These are phyloP conservation scores for Tetradesmus lagerheimii DNA, from an alignment of 139 green algal genomes.

Conservation along the genomic window DNA sequence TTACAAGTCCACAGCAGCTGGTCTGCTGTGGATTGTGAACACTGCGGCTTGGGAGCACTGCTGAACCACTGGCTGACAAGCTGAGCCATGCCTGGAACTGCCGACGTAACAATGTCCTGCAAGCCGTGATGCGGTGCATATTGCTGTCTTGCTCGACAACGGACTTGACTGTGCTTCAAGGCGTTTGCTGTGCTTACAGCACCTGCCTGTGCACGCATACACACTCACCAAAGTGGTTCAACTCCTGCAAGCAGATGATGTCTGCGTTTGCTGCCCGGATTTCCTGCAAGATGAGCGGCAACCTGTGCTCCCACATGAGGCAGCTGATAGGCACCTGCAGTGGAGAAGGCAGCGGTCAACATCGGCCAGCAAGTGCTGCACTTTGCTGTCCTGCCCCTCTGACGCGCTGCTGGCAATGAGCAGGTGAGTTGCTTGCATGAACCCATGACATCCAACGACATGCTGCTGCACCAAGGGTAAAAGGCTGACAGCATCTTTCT, in stretches of 20 bases:
- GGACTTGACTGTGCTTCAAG: too few relatives aligned
- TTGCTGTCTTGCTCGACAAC: too few relatives aligned
- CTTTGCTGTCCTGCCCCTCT: background rate
- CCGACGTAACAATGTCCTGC: too few relatives aligned
- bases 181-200: too few relatives aligned
- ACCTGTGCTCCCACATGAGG: slow-evolving; percentile 63
- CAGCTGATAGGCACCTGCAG: slow-evolving; percentile 44
- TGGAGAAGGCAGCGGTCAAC: background rate
- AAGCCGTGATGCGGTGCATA: too few relatives aligned
- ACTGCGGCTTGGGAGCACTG: background rate
- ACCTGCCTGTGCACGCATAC: background rate
- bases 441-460: background rate
- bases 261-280: slow-evolving; percentile 63
- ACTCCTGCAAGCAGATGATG: slow-evolving; percentile 74
- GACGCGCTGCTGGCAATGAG: background rate
- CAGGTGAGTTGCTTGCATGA: background rate
- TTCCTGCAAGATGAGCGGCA: slow-evolving; percentile 64
- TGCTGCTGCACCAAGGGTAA: background rate
- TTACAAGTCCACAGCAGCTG: background rate
- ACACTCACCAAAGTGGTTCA: slow-evolving; percentile 70
- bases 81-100: too few relatives aligned
- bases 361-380: background rate
- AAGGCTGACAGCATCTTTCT: background rate
- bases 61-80: too few relatives aligned
- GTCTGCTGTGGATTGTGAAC: too few relatives aligned